Conservation (phyloP, 164 flowering plant species). For the Kingdonia uniflora region DNA sequence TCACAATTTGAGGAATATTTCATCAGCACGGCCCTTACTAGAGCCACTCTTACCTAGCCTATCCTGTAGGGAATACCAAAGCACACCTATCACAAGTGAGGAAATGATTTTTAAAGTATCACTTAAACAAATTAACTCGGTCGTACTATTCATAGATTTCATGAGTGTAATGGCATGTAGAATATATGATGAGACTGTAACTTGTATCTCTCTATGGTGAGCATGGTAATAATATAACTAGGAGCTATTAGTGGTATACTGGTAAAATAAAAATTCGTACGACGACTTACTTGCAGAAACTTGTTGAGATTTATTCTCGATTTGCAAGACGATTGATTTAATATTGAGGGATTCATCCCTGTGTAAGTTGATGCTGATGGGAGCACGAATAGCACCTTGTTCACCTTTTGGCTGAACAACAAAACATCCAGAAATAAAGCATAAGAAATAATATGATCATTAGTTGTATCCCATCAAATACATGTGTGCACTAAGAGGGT, state of each 20-base stretch:
- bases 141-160: not conserved
- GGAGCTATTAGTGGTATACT: too few relatives aligned
- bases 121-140: too few relatives aligned
- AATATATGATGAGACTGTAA: not conserved
- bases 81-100: conserved; percentile 50
- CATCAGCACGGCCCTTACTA: conserved; percentile 65
- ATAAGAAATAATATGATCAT: not conserved
- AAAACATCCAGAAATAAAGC: not conserved
- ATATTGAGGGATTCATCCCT: conserved; percentile 70
- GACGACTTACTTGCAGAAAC: conserved; percentile 88
- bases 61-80: conserved; percentile 92
- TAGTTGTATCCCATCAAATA: too few relatives aligned
- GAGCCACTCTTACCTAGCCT: conserved; percentile 75
- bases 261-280: conserved; percentile 1
- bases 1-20: conserved; percentile 78
- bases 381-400: conserved; percentile 98
- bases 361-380: conserved; percentile 65
- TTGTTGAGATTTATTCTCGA: conserved; percentile 84
- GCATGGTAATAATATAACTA: not conserved
- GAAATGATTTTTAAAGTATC: not conserved
- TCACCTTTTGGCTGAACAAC: conserved; percentile 89
- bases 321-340: conserved; percentile 70
- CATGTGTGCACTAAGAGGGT: too few relatives aligned
- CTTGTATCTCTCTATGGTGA: not conserved
- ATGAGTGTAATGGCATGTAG: not conserved